Base-by-base conservation (phyloP, 2,329 filamentous ascomycete genomes). In the Hymenoscyphus salicellus region DNA sequence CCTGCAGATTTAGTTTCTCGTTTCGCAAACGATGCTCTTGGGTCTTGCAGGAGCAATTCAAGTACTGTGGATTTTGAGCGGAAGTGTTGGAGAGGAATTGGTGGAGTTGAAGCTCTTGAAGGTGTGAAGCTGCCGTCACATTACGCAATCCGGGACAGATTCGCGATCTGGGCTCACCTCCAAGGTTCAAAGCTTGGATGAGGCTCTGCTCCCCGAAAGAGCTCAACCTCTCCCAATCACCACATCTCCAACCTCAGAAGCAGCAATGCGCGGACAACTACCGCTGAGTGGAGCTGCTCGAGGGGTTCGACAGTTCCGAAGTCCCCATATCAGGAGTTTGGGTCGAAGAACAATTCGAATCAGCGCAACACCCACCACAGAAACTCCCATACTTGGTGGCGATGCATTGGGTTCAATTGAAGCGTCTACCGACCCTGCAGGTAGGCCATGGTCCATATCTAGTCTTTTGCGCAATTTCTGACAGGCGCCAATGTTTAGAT, bases 321-420 rank as follows among this genome's bases (percentile, higher is more conserved):
- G 62, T 41, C 61, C 66, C 49, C 62, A 61, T 56, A 57, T 46
- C 59, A 66, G 59, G 14, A 23, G 60, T 30, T 56, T 63, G 55
- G 72, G 68, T 65, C 86, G 85, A 76, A 80, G 87, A 74, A 75
- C 79, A 60, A 86, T 89, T 58, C 86, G 88, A 73, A 87, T 89
- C 79, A 86, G 83, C 75, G 80, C 86, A 60, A 79, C 84, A 63
- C 85, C 86, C 38, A 85, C 83, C 63, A 85, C 82, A 41, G 83
- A 86, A 67, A 79, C 82, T 58, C 80, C 84, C 61, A 77, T 76
- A 60, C 75, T 80, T 55, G 78, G 78, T 64, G 78, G 79, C 68
- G 86, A 88, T 79, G 82, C 82, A 49, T 86, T 89, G 71, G 83
- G 84, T 68, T 77, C 80, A 56, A 74, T 78, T 64, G 79, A 80